phyloP scores from a whole-genome alignment of 140 eudicot genomes.

The Cichorium intybus region DNA sequence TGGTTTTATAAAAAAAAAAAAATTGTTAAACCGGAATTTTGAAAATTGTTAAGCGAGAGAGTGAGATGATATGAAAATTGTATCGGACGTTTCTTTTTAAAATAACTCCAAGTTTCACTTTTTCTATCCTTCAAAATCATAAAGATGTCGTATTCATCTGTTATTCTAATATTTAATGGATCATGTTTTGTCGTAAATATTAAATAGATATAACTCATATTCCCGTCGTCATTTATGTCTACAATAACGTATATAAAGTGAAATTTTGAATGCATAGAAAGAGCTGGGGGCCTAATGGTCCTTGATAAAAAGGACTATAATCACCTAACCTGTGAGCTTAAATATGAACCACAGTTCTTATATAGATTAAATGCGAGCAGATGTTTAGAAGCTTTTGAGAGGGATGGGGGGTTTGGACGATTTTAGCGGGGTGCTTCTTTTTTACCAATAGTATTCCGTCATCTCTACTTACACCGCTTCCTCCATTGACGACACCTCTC shows the following conservation, averaged over 20 bases:
- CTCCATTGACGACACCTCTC: no score
- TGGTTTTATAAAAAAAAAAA: no score
- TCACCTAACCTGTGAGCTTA: constrained; percentile 28
- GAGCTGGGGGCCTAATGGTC: constrained; percentile 23
- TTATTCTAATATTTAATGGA: no score
- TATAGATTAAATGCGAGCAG: no score
- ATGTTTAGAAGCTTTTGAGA: no score
- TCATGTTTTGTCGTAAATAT: not conserved
- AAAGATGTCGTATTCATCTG: not conserved
- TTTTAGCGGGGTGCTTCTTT: no score
- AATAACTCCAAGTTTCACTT: not conserved
- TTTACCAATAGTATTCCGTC: no score
- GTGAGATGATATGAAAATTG: not conserved
- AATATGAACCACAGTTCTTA: constrained; percentile 3
- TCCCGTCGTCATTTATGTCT: not conserved
- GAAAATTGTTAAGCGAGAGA: not conserved
- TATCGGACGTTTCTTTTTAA: not conserved
- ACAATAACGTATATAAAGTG: not conserved
- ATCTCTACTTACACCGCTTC: no score
- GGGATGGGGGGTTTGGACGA: no score
- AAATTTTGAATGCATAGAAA: not conserved
- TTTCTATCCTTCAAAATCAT: not conserved
- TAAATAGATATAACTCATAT: no score
- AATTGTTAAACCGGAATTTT: no score
- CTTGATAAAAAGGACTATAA: constrained; percentile 1